Conservation (phyloP, 805 yeast species). For the Candida koratica region DNA sequence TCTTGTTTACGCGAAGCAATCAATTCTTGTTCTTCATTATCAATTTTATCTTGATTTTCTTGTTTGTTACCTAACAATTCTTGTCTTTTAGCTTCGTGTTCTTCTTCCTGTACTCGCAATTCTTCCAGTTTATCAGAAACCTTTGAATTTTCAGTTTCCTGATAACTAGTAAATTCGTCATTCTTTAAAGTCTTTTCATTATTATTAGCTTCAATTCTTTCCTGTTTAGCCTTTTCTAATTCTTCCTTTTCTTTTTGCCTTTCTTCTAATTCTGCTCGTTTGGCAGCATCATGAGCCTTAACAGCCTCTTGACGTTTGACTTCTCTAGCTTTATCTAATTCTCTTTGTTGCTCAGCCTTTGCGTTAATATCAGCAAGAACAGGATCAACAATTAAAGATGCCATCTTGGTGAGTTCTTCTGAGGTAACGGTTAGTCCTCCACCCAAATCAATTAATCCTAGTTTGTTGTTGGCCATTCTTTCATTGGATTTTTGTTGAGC, state of each 20-base stretch:
- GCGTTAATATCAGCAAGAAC: conserved; percentile 68
- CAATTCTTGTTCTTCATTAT: conserved; percentile 40
- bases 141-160: conserved; percentile 26
- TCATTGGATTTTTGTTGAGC: conserved; percentile 68
- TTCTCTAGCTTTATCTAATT: conserved; percentile 33
- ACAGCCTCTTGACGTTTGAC: conserved; percentile 34
- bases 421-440: conserved; percentile 80
- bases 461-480: conserved; percentile 48
- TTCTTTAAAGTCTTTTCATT: conserved; percentile 31
- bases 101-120: conserved; percentile 33
- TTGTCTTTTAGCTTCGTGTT: conserved; percentile 39
- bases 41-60: conserved; percentile 44
- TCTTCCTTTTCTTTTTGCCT: conserved; percentile 33
- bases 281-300: conserved; percentile 28
- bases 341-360: conserved; percentile 69
- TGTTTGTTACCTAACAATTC: conserved; percentile 44
- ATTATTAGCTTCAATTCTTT: conserved; percentile 30
- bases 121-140: conserved; percentile 26
- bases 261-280: conserved; percentile 25
- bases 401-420: conserved; percentile 74
- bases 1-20: conserved; percentile 44
- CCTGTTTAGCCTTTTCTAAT: conserved; percentile 33
- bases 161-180: conserved; percentile 25
- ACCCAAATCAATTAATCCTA: conserved; percentile 66
- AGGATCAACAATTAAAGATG: conserved; percentile 76